Percentiles rank a stretch among this genome's conserved stretches.
Evolutionary conservation across 805 yeast genomes (phyloP).

Genomic region (Kurtzmaniella fragi): DNA sequence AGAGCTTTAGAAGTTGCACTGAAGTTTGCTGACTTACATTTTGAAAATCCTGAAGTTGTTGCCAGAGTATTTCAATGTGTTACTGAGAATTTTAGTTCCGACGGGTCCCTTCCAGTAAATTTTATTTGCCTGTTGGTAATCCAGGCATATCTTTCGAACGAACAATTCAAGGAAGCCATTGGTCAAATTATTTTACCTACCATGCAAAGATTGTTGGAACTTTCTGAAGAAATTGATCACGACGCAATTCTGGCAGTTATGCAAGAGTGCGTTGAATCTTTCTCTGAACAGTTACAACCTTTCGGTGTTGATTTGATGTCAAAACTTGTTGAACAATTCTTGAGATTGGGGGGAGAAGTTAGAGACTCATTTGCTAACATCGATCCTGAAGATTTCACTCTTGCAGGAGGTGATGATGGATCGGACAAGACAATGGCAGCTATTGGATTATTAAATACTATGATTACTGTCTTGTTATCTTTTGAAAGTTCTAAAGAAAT

Average conservation of each 20-base stretch:
- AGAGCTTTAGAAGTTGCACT: constrained; percentile 64
- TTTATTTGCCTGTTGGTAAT: constrained; percentile 82
- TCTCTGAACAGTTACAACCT: constrained; percentile 81
- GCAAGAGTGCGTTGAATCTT: constrained; percentile 92
- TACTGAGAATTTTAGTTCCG: constrained; percentile 22
- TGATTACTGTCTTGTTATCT: constrained; percentile 74
- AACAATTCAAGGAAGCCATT: constrained; percentile 64
- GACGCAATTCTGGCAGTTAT: constrained; percentile 86
- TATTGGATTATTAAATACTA: constrained; percentile 72
- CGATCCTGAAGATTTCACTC: constrained; percentile 23
- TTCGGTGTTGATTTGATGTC: constrained; percentile 57
- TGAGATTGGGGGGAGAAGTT: constrained; percentile 33
- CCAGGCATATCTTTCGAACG: constrained; percentile 67
- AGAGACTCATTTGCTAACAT: constrained; percentile 46
- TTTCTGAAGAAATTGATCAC: constrained; percentile 78
- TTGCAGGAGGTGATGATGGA: constrained; percentile 24
- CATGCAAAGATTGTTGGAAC: constrained; percentile 69
- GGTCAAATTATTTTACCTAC: constrained; percentile 68
- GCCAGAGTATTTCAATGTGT: constrained; percentile 30
- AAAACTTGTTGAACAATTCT: constrained; percentile 67
- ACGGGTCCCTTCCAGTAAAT: constrained; percentile 60
- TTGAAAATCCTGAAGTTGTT: constrained; percentile 25
- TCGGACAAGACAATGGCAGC: constrained; percentile 81
- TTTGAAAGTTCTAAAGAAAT: constrained; percentile 75
- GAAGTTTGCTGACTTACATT: constrained; percentile 58